phyloP scores from a whole-genome alignment of 257 asterid genomes.

The Gentiana straminea region DNA sequence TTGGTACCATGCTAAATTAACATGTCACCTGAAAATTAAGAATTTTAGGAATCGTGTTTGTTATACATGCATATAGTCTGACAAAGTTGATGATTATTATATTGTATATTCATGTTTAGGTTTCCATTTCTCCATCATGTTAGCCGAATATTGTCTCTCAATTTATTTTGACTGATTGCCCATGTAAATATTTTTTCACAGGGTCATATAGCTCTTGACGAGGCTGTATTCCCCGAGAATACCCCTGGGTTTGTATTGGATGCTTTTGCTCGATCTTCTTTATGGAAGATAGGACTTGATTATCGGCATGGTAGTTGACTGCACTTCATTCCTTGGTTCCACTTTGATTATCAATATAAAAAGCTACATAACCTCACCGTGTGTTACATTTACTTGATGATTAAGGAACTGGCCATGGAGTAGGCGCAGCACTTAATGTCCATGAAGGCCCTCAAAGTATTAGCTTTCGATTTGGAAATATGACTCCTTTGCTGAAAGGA shows the following conservation, averaged over 20 bases:
- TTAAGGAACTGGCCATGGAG: conserved; percentile 98
- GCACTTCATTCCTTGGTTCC: conserved; percentile 1
- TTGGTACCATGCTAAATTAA: no score
- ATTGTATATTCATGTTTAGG: no score
- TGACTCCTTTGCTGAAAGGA: conserved; percentile 84
- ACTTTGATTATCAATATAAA: neutral
- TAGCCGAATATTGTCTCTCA: no score
- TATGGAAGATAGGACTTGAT: conserved; percentile 99
- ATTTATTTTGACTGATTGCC: neutral
- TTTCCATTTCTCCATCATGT: no score
- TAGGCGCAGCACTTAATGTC: conserved; percentile 97
- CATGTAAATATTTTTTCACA: conserved; percentile 12
- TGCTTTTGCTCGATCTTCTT: conserved; percentile 86
- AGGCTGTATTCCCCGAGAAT: conserved; percentile 89
- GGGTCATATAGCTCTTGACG: conserved; percentile 98
- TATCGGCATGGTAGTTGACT: conserved; percentile 74
- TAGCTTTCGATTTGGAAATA: conserved; percentile 91
- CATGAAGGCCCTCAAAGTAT: conserved; percentile 99
- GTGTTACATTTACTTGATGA: conserved; percentile 5
- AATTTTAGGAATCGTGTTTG: no score
- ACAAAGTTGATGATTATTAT: no score
- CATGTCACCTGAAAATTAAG: no score
- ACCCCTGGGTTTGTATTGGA: conserved; percentile 93
- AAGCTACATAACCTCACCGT: conserved; percentile 4
- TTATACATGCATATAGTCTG: no score